These are phyloP conservation scores for Paraphaeosphaeria sporulosa DNA, from an alignment of 2,329 filamentous ascomycete species.

Conservation along the genomic window DNA sequence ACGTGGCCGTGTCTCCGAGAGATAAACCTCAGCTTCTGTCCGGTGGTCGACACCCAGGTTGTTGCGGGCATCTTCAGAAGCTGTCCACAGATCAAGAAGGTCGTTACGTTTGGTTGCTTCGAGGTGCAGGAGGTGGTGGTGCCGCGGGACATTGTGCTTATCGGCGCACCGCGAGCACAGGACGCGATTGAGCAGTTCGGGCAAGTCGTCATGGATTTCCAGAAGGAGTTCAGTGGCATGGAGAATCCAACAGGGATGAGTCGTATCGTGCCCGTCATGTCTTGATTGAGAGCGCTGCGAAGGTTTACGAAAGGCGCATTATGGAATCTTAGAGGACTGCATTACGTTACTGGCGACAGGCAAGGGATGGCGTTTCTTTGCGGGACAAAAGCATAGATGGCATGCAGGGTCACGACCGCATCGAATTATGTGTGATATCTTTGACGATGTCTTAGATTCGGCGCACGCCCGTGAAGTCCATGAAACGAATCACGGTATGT, in stretches of 20 bases:
- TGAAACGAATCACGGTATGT: background rate
- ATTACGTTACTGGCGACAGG: background rate
- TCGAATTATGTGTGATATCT: background rate
- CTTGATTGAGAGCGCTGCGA: background rate
- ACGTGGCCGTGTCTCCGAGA: slow-evolving; percentile 73
- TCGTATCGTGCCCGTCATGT: slow-evolving; percentile 33
- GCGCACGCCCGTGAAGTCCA: background rate
- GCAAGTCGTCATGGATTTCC: slow-evolving; percentile 42
- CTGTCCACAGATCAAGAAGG: slow-evolving; percentile 66
- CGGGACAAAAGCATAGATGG: background rate
- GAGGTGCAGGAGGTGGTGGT: slow-evolving; percentile 64
- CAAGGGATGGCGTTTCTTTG: background rate
- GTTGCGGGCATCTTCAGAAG: slow-evolving; percentile 69
- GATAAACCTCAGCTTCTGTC: slow-evolving; percentile 81
- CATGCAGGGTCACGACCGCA: background rate
- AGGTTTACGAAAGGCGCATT: background rate
- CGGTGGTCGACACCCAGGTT: slow-evolving; percentile 70
- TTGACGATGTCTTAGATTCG: background rate
- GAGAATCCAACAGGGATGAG: slow-evolving; percentile 22
- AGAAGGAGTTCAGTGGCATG: slow-evolving; percentile 29
- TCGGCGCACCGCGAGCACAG: slow-evolving; percentile 66
- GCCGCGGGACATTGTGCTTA: slow-evolving; percentile 64
- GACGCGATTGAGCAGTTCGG: slow-evolving; percentile 63
- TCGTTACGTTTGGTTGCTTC: slow-evolving; percentile 71
- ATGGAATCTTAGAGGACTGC: background rate